Evolutionary conservation across 164 flowering plant species (phyloP).

Genomic region (Macadamia tetraphylla): DNA sequence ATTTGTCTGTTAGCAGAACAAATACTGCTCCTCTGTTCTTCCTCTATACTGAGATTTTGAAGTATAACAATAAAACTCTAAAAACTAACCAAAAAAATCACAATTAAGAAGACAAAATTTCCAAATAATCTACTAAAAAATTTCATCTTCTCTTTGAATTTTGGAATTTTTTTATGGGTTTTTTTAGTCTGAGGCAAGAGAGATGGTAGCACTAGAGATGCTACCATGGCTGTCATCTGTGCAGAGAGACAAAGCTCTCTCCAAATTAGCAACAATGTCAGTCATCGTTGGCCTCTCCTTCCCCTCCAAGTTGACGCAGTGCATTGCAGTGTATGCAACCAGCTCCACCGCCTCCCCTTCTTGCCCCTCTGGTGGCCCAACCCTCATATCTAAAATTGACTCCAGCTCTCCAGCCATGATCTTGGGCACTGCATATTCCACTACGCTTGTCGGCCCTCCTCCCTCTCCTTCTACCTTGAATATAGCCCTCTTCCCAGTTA

Average conservation of each 20-base stretch:
- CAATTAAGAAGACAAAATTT: too few species aligned
- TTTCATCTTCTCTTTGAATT: too few species aligned
- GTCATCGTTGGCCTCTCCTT: constrained; percentile 83
- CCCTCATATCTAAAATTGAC: constrained; percentile 60
- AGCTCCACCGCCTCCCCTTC: constrained; percentile 90
- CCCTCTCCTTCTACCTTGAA: constrained; percentile 46
- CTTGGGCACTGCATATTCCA: constrained; percentile 73
- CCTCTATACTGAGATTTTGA: too few species aligned
- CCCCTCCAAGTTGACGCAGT: constrained; percentile 88
- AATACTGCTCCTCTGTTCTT: too few species aligned
- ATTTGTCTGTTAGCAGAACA: too few species aligned
- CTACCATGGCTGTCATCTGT: constrained; percentile 71
- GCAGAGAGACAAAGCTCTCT: constrained; percentile 64
- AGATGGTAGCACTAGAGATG: constrained; percentile 48
- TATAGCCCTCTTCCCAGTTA: constrained; percentile 87
- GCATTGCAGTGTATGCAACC: constrained; percentile 80
- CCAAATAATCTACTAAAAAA: too few species aligned
- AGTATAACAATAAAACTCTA: too few species aligned
- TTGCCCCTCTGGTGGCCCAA: constrained; percentile 52
- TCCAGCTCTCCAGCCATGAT: constrained; percentile 60
- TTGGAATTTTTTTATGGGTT: too few species aligned
- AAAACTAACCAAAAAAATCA: too few species aligned
- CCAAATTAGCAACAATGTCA: constrained; percentile 85
- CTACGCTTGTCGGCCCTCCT: constrained; percentile 61
- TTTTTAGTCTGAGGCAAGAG: constrained; percentile 40